A percentile compares a stretch with the other conserved stretches of the same genome.
phyloP scores from a whole-genome alignment of 371 early-diverging fungal genomes.

The Mucor sp. region DNA sequence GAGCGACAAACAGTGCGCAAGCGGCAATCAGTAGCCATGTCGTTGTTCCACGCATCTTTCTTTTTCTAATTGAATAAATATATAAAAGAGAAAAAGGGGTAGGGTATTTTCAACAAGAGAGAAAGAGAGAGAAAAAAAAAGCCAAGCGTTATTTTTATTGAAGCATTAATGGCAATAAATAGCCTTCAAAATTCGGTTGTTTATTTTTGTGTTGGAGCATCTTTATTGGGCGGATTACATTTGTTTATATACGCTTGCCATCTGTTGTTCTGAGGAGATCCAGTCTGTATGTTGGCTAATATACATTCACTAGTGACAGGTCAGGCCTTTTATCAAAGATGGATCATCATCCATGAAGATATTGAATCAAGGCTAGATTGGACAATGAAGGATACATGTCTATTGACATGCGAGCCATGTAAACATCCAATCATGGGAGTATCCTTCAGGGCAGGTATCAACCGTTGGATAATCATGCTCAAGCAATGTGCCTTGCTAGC shows the following conservation, averaged over 20 bases:
- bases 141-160: background rate
- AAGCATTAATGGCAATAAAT: background rate
- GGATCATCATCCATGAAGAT: no score
- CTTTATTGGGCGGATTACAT: background rate
- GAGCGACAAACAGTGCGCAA: slow-evolving; percentile 2
- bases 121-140: background rate
- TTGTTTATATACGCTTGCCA: background rate
- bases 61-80: background rate
- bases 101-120: background rate
- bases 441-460: background rate
- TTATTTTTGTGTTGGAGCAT: background rate
- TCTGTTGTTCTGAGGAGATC: background rate
- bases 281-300: no score
- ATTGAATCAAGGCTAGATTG: background rate
- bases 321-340: no score
- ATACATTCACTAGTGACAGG: no score
- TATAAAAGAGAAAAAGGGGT: background rate
- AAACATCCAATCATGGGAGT: background rate
- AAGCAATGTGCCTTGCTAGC: background rate
- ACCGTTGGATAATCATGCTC: background rate
- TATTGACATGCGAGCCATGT: background rate
- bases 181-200: background rate
- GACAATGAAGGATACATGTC: background rate
- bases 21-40: slow-evolving; percentile 5
- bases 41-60: slow-evolving; percentile 14